Evolutionary conservation across 441 rosid genomes (phyloP).

Genomic region (Corymbia citriodora): DNA sequence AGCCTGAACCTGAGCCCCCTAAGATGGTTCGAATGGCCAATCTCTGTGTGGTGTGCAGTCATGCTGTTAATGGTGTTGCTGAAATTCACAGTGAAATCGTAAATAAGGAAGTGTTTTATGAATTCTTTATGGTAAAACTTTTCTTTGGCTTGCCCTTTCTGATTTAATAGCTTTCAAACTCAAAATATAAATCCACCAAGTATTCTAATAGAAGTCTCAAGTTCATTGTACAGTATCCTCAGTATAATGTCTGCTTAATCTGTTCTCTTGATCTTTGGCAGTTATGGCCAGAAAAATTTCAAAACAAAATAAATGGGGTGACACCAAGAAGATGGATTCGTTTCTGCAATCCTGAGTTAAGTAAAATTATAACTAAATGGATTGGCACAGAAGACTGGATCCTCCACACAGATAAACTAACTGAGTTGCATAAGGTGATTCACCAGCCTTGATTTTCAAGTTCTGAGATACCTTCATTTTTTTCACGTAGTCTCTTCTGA

Average conservation of each 20-base stretch:
- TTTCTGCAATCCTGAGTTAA: constrained; percentile 82
- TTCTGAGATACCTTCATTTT: not conserved
- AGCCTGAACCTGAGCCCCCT: constrained; percentile 39
- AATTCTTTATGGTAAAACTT: constrained; percentile 54
- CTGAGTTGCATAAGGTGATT: constrained; percentile 60
- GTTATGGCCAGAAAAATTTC: constrained; percentile 92
- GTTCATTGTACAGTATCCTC: not conserved
- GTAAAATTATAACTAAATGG: constrained; percentile 77
- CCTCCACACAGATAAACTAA: constrained; percentile 62
- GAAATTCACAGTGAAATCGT: constrained; percentile 95
- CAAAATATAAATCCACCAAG: not conserved
- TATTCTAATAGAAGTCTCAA: not conserved
- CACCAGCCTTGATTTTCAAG: not conserved
- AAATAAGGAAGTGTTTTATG: constrained; percentile 80
- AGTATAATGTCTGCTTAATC: not conserved
- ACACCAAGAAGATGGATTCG: constrained; percentile 94
- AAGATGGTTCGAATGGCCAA: constrained; percentile 96
- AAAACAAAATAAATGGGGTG: constrained; percentile 96
- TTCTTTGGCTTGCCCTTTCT: not conserved
- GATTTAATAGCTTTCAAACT: not conserved
- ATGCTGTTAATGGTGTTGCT: constrained; percentile 97
- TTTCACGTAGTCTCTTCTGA: not conserved
- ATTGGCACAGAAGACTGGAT: constrained; percentile 89
- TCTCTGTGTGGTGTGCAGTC: constrained; percentile 86
- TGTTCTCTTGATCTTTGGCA: constrained; percentile 20